Evolutionary conservation across 495 filamentous ascomycete species (phyloP).

Genomic region (Annulohypoxylon moriforme): DNA sequence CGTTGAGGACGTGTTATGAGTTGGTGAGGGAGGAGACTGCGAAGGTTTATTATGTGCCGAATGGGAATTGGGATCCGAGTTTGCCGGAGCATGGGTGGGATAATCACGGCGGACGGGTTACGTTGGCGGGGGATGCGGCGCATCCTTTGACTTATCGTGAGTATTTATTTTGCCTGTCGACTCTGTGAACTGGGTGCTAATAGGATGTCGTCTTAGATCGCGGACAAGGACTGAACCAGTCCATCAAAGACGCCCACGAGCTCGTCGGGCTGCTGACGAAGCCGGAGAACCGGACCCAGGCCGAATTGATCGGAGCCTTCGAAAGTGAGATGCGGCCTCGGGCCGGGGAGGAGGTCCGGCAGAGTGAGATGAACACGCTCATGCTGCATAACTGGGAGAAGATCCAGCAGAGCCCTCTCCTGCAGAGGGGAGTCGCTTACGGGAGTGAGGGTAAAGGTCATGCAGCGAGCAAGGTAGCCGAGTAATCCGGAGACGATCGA

Average conservation of each 20-base stretch:
- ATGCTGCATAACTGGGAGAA: conserved; percentile 61
- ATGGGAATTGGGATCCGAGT: conserved; percentile 56
- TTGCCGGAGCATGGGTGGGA: conserved; percentile 56
- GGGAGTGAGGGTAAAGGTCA: conserved; percentile 12
- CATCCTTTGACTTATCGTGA: conserved; percentile 69
- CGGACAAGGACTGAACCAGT: conserved; percentile 65
- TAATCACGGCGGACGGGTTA: conserved; percentile 60
- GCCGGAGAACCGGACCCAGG: conserved; percentile 34
- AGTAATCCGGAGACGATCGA: background rate
- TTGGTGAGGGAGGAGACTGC: conserved; percentile 58
- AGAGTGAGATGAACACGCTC: conserved; percentile 53
- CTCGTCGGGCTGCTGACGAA: conserved; percentile 52
- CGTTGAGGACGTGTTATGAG: conserved; percentile 54
- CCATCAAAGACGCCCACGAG: conserved; percentile 57
- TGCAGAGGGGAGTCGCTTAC: conserved; percentile 38
- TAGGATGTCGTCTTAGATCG: conserved; percentile 50
- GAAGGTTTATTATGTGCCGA: conserved; percentile 50
- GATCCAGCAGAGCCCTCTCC: conserved; percentile 48
- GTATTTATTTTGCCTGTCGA: conserved; percentile 37
- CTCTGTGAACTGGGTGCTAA: background rate
- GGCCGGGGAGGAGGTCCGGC: conserved; percentile 58
- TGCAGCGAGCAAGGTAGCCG: background rate
- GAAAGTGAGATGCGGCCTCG: conserved; percentile 63
- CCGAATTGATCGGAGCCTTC: conserved; percentile 51
- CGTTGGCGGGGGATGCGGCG: conserved; percentile 67